A percentile compares a stretch with the other conserved stretches of the same genome.
Conservation (phyloP, 2,329 filamentous ascomycete species). For the Aciculosporium take region DNA sequence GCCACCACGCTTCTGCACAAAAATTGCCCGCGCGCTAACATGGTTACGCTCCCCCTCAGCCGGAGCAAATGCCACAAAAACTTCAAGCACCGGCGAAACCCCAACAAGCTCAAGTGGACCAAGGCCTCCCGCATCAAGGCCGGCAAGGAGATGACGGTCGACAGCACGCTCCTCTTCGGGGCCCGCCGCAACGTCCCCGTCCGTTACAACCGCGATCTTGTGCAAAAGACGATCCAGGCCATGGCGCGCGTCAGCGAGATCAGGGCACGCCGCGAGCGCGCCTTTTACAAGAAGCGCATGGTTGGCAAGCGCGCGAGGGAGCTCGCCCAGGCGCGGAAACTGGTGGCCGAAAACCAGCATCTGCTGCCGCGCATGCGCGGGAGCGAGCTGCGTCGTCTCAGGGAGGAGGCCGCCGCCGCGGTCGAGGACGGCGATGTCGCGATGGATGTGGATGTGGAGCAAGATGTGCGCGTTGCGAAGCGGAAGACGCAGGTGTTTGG, state of each 20-base stretch:
- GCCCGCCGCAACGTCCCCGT: conserved; percentile 87
- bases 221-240: conserved; percentile 74
- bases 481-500: conserved; percentile 26
- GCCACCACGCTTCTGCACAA: too few species aligned
- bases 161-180: conserved; percentile 84
- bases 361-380: conserved; percentile 62
- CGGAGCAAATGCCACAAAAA: conserved; percentile 44
- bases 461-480: conserved; percentile 10
- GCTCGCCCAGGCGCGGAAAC: conserved; percentile 65
- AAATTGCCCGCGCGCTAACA: neutral
- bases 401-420: conserved; percentile 36
- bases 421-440: conserved; percentile 31
- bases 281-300: conserved; percentile 91
- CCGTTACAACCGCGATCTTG: conserved; percentile 88
- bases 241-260: conserved; percentile 89
- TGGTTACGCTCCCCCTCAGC: neutral
- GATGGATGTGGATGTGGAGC: conserved; percentile 26
- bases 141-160: conserved; percentile 82
- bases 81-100: conserved; percentile 98
- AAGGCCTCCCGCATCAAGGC: conserved; percentile 73
- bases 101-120: conserved; percentile 92
- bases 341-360: conserved; percentile 86
- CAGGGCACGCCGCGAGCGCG: conserved; percentile 65
- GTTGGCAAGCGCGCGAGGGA: conserved; percentile 75
- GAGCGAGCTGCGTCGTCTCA: conserved; percentile 45